Base-by-base conservation (phyloP, 441 rosid species). In the Jatropha podagrica region DNA sequence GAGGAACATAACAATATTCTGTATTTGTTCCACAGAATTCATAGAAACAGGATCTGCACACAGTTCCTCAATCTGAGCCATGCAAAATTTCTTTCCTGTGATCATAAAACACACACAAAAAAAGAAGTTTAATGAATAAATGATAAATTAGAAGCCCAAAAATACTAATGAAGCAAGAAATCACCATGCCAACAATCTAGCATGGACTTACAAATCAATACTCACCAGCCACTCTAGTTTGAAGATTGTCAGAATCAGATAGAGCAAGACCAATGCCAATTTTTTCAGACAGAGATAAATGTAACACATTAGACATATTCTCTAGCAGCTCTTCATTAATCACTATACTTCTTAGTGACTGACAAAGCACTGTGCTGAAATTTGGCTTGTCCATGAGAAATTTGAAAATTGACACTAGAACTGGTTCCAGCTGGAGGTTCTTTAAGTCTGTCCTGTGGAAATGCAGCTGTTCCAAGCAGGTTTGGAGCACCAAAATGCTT, bases 221-320 rank as follows among this genome's bases (percentile, higher is more conserved):
- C 89, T 78, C 77, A 89, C 98, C 98, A 62, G 79, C 74, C 74
- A 81, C 82, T 79, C 83, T 83, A 26, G 83, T 80, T 40, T 89
- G 97, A 32, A 74, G 77, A 74, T 81, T 83, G 62, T 89, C 96
- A 40, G 89, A 87, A 72, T 88, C 90, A 41, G 88, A 85, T 37
- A 94, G 83, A 59, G 98, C 95, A 66, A 96, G 91, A 82, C 89
- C 94, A 76, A 90, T 76, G 77, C 79, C 86, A 75, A 96, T 83
- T 81, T 88, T 96, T 78, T 96, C 97, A 67, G 87, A 74, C 66
- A 84, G 58, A 2, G 98, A 89, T 80, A 96, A 84, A 68, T 77
- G 81, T 69, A 91, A 78, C 13, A 80, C 68, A 78, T 68, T 74
- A 0, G 90, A 85, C 51, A 96, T 82, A 77, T 87, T 86, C 79